Conservation (phyloP, 192 early-diverging fungal genomes). For the Oehlia diaphana region DNA sequence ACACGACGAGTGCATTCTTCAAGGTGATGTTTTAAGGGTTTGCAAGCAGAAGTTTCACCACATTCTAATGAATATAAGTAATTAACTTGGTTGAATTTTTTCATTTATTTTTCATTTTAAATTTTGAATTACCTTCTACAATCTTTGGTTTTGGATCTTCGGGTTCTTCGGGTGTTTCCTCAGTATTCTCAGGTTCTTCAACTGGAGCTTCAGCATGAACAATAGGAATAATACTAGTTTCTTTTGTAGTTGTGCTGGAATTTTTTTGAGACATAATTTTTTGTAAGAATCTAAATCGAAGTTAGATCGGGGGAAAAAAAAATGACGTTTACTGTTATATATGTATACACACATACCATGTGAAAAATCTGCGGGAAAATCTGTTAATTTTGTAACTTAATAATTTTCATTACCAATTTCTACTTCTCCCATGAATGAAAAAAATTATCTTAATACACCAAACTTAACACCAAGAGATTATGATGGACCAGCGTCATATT, state of each 20-base stretch:
- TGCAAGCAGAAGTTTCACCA: constrained; percentile 60
- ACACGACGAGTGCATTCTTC: constrained; percentile 79
- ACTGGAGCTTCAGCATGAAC: constrained; percentile 61
- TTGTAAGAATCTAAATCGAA: neutral
- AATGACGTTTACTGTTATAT: neutral
- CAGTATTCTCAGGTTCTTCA: constrained; percentile 46
- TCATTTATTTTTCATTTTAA: neutral
- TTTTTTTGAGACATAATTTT: neutral
- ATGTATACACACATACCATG: too few species aligned
- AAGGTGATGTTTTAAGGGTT: constrained; percentile 70
- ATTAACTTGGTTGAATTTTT: constrained; percentile 26
- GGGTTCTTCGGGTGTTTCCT: constrained; percentile 50
- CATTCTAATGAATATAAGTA: constrained; percentile 48
- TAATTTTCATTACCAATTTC: neutral
- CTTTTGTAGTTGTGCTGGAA: neutral
- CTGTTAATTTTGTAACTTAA: neutral
- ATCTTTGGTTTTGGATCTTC: constrained; percentile 64
- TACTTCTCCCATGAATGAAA: neutral
- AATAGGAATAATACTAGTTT: constrained; percentile 48
- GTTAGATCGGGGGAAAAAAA: neutral
- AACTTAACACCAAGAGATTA: neutral
- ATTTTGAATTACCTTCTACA: constrained; percentile 50
- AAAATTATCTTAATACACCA: neutral
- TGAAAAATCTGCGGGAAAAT: neutral
- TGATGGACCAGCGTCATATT: neutral